Evolutionary conservation across 352 stramenopile species (phyloP).

Genomic region (Pythium brachiatum): DNA sequence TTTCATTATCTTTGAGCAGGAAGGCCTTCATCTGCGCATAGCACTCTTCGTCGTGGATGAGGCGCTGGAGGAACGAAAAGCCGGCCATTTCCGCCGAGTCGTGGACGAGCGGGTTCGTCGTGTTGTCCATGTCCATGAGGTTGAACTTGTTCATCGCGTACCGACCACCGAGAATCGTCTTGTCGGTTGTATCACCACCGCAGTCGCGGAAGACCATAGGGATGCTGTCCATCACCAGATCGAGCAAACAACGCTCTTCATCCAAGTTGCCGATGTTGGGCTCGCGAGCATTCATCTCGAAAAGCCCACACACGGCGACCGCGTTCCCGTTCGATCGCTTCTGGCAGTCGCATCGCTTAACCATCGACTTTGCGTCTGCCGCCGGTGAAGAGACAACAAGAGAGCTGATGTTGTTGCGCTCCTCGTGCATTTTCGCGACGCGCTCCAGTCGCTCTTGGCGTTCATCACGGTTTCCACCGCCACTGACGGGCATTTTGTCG

Average conservation of each 20-base stretch:
- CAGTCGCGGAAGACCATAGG: constrained; percentile 87
- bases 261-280: constrained; percentile 77
- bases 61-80: constrained; percentile 84
- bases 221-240: constrained; percentile 82
- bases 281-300: constrained; percentile 74
- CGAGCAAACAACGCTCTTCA: constrained; percentile 70
- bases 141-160: constrained; percentile 70
- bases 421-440: constrained; percentile 60
- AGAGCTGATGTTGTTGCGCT: constrained; percentile 52
- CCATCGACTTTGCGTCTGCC: constrained; percentile 6
- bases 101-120: constrained; percentile 45
- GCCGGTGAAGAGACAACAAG: constrained; percentile 7
- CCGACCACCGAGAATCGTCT: constrained; percentile 77
- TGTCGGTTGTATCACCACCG: constrained; percentile 81
- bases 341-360: constrained; percentile 33
- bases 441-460: constrained; percentile 66
- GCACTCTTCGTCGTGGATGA: constrained; percentile 88
- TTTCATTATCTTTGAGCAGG: constrained; percentile 51
- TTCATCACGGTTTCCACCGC: constrained; percentile 60
- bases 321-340: constrained; percentile 19
- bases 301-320: constrained; percentile 65
- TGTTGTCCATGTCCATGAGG: constrained; percentile 32
- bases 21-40: constrained; percentile 81
- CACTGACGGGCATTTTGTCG: constrained; percentile 64
- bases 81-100: constrained; percentile 61